phyloP scores from a whole-genome alignment of 176 grass and related monocot genomes.

The Eremochloa ophiuroides region DNA sequence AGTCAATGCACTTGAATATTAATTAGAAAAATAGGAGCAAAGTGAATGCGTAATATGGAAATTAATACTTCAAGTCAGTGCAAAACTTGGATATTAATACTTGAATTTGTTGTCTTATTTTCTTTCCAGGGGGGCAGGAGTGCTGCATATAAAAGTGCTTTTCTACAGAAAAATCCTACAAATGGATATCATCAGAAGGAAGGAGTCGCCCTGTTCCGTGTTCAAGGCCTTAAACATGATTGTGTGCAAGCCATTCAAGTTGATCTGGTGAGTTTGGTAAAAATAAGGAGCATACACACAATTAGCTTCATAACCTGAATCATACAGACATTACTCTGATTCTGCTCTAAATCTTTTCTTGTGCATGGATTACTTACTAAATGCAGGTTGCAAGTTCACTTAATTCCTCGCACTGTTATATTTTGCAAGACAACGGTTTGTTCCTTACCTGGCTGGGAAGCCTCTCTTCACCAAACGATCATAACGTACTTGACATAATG shows the following conservation, averaged over 20 bases:
- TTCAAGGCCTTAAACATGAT: conserved; percentile 77
- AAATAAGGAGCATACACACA: not conserved
- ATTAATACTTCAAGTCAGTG: not conserved
- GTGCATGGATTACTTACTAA: conserved; percentile 10
- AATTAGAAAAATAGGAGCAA: not conserved
- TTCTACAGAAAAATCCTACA: conserved; percentile 23
- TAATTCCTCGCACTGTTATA: conserved; percentile 81
- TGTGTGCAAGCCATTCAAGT: conserved; percentile 79
- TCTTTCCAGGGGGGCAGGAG: conserved; percentile 57
- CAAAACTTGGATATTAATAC: conserved; percentile 8
- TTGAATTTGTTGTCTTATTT: conserved; percentile 19
- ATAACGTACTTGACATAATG: conserved; percentile 60
- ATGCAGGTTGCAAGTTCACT: conserved; percentile 58
- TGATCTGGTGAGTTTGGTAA: conserved; percentile 62
- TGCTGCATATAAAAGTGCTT: conserved; percentile 53
- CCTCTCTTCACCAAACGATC: conserved; percentile 55
- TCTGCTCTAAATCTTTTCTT: not conserved
- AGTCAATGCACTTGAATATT: not conserved
- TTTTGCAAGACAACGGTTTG: conserved; percentile 63
- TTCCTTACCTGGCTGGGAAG: conserved; percentile 64
- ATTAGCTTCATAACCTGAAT: not conserved
- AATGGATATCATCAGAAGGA: conserved; percentile 50
- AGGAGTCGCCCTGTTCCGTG: conserved; percentile 56
- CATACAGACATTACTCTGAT: not conserved
- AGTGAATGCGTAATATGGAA: not conserved